phyloP scores from a whole-genome alignment of 352 stramenopile species.

The Globisporangium mamillatum region DNA sequence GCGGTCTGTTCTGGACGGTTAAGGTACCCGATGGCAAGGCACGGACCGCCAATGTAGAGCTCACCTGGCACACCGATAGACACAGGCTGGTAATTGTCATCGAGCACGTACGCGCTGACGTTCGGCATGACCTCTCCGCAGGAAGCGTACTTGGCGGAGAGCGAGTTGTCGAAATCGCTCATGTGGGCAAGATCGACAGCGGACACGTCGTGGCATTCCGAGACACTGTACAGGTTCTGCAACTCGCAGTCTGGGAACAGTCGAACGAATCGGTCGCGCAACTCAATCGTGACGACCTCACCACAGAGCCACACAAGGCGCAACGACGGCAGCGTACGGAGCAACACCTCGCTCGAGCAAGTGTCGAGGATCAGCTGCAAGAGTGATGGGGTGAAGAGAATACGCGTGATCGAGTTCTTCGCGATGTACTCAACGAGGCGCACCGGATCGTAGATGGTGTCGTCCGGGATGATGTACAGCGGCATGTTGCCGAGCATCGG shows the following conservation, averaged over 20 bases:
- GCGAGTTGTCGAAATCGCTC: conserved; percentile 63
- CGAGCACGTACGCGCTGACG: conserved; percentile 70
- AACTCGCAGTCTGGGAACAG: conserved; percentile 84
- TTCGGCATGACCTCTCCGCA: conserved; percentile 87
- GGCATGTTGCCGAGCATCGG: conserved; percentile 87
- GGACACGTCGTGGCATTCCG: conserved; percentile 92
- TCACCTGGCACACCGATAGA: conserved; percentile 70
- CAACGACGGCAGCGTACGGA: conserved; percentile 60
- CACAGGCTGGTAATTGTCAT: conserved; percentile 64
- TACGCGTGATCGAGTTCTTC: conserved; percentile 79
- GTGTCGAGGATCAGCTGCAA: conserved; percentile 87
- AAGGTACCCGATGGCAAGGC: conserved; percentile 83
- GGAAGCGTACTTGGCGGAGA: conserved; percentile 86
- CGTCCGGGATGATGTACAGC: conserved; percentile 91
- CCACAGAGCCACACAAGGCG: conserved; percentile 91
- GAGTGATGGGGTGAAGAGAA: conserved; percentile 93
- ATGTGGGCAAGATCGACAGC: conserved; percentile 76
- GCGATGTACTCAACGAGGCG: conserved; percentile 80
- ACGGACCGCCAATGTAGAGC: conserved; percentile 85
- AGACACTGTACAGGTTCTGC: conserved; percentile 93
- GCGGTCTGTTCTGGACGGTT: conserved; percentile 75
- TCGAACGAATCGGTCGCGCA: conserved; percentile 82
- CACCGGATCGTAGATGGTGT: conserved; percentile 90
- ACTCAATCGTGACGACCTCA: conserved; percentile 91
- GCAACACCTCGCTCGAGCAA: conserved; percentile 47